These are phyloP conservation scores for Picocystis sp. DNA, from an alignment of 163 green algal genomes.

Conservation along the genomic window DNA sequence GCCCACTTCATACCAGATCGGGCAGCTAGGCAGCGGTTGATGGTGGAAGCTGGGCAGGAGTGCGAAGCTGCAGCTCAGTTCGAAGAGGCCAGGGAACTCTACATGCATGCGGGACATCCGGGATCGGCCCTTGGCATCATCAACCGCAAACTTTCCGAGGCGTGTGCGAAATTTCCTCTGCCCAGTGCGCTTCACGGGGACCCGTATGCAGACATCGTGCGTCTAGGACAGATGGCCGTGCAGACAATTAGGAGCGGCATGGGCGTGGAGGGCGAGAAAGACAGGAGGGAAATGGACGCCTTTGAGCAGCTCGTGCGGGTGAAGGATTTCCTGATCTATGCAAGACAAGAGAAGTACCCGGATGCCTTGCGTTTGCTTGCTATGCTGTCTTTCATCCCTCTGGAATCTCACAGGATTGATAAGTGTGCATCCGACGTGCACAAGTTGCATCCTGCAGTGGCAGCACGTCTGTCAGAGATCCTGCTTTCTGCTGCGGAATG, in stretches of 20 bases:
- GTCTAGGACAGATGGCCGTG: not conserved
- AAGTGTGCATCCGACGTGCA: slow-evolving; percentile 20
- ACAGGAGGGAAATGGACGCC: slow-evolving; percentile 31
- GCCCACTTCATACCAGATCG: slow-evolving; percentile 5
- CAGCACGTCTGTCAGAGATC: slow-evolving; percentile 23
- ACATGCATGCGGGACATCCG: slow-evolving; percentile 38
- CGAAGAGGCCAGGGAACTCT: slow-evolving; percentile 59
- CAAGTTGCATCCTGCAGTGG: slow-evolving; percentile 31
- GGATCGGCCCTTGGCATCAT: slow-evolving; percentile 45
- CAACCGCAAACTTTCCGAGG: slow-evolving; percentile 43
- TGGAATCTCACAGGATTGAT: slow-evolving; percentile 33
- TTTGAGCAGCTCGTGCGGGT: slow-evolving; percentile 36
- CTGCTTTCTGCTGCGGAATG: not conserved
- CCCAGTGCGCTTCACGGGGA: slow-evolving; percentile 6
- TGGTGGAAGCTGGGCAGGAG: slow-evolving; percentile 10
- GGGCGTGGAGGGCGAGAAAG: slow-evolving; percentile 17
- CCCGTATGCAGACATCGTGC: not conserved
- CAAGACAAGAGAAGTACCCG: not conserved
- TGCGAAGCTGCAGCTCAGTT: slow-evolving; percentile 31
- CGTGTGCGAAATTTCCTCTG: not conserved
- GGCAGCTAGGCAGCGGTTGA: not conserved
- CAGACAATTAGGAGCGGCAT: not conserved
- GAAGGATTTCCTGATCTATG: slow-evolving; percentile 26
- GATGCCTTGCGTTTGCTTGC: slow-evolving; percentile 29
- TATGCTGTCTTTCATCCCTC: slow-evolving; percentile 44